Evolutionary conservation across 345 rosid species (phyloP).

Genomic region (Eucalyptus cloeziana): DNA sequence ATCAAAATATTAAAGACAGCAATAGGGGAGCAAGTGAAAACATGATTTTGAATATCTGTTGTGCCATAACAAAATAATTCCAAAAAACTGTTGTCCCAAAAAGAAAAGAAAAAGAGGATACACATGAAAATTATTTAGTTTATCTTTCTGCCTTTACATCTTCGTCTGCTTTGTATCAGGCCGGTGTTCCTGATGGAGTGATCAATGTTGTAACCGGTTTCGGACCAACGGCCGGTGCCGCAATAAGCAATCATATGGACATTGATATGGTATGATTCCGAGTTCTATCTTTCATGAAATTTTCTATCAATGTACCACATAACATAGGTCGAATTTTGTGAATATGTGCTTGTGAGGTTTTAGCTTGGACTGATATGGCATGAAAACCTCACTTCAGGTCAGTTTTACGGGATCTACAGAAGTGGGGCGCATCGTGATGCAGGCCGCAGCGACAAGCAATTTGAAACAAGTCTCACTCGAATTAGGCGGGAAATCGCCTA

Average conservation of each 20-base stretch:
- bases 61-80: neutral
- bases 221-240: conserved; percentile 79
- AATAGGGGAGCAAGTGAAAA: neutral
- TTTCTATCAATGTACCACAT: neutral
- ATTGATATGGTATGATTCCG: conserved; percentile 37
- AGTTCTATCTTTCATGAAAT: neutral
- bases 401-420: conserved; percentile 87
- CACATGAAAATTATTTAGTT: neutral
- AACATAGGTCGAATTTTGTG: neutral
- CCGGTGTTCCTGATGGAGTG: conserved; percentile 87
- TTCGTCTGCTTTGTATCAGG: conserved; percentile 11
- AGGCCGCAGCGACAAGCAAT: conserved; percentile 69
- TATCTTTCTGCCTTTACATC: neutral
- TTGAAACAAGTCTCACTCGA: conserved; percentile 62
- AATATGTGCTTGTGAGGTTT: neutral
- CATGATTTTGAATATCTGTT: neutral
- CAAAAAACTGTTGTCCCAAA: neutral
- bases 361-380: neutral
- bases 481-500: conserved; percentile 80
- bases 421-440: conserved; percentile 56
- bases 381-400: conserved; percentile 20
- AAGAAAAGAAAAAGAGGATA: neutral
- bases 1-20: neutral
- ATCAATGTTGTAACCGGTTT: conserved; percentile 67
- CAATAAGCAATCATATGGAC: conserved; percentile 74